Conservation (phyloP, 73 alveolate species). For the Blepharisma japonicum region DNA sequence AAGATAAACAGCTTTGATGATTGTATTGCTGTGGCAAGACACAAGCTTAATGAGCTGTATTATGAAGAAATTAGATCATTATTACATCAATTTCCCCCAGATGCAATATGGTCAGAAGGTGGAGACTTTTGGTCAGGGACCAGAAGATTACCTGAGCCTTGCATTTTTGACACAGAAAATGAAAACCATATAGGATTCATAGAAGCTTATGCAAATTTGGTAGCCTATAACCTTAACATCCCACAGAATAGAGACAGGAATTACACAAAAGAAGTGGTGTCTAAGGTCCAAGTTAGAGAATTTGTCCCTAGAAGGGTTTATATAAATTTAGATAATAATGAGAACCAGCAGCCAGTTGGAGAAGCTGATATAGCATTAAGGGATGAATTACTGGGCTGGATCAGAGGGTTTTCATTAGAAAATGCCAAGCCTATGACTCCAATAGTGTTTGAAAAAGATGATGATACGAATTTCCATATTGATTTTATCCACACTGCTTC, state of each 20-base stretch:
- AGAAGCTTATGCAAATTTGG: conserved; percentile 44
- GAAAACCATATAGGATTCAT: conserved; percentile 57
- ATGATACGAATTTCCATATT: conserved; percentile 96
- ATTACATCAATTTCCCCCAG: conserved; percentile 95
- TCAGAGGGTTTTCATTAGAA: neutral
- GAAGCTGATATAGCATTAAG: neutral
- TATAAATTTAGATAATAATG: conserved; percentile 26
- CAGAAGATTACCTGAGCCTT: conserved; percentile 95
- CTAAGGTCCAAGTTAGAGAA: conserved; percentile 4
- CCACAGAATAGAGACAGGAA: conserved; percentile 58
- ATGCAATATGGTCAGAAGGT: conserved; percentile 75
- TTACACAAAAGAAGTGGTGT: conserved; percentile 26
- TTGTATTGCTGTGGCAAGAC: conserved; percentile 41
- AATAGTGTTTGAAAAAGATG: conserved; percentile 61
- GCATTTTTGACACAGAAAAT: conserved; percentile 67
- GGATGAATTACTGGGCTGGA: neutral
- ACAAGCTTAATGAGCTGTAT: conserved; percentile 51
- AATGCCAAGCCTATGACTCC: neutral
- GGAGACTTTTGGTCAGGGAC: conserved; percentile 98
- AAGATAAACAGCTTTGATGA: conserved; percentile 40
- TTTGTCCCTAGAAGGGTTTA: conserved; percentile 26
- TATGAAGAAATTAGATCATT: conserved; percentile 79
- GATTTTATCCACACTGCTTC: conserved; percentile 98
- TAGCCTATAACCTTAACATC: conserved; percentile 64
- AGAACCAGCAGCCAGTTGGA: neutral